phyloP scores from a whole-genome alignment of 2,329 filamentous ascomycete species.

The Daldinia eschscholtzii region DNA sequence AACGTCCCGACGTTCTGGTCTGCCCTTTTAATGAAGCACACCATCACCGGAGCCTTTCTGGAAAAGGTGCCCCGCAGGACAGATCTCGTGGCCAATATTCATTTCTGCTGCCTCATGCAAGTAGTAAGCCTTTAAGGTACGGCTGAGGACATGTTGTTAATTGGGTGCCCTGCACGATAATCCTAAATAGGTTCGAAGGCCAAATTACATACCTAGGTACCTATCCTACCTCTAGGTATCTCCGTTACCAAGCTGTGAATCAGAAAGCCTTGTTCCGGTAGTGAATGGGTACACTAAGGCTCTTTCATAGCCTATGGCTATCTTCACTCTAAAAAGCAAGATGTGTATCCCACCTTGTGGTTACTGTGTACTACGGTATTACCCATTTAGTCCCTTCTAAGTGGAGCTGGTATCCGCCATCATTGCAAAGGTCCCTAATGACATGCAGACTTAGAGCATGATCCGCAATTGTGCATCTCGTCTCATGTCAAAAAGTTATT shows the following conservation, averaged over 20 bases:
- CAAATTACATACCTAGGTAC: neutral
- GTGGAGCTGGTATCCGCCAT: conserved; percentile 34
- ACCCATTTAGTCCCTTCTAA: conserved; percentile 21
- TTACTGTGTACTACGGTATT: conserved; percentile 25
- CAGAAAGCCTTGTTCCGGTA: conserved; percentile 7
- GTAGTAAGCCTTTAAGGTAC: conserved; percentile 1
- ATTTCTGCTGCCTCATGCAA: conserved; percentile 15
- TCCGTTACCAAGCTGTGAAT: conserved; percentile 9
- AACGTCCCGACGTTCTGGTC: conserved; percentile 20
- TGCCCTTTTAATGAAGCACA: neutral
- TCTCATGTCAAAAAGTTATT: conserved; percentile 9
- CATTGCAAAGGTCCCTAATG: conserved; percentile 30
- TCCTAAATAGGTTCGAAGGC: neutral
- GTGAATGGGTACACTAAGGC: conserved; percentile 1
- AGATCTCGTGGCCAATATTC: conserved; percentile 1
- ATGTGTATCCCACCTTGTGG: conserved; percentile 22
- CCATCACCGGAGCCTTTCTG: conserved; percentile 15
- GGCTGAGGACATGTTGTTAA: conserved; percentile 11
- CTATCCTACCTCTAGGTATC: no score
- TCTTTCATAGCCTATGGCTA: conserved; percentile 11
- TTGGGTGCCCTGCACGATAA: neutral
- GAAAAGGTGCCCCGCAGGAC: conserved; percentile 14
- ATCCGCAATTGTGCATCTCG: conserved; percentile 11
- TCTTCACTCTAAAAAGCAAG: conserved; percentile 27
- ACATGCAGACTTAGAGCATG: conserved; percentile 31